These are phyloP conservation scores for Amanita pseudoporphyria DNA, from an alignment of 768 basidiomycete genomes.

Conservation along the genomic window DNA sequence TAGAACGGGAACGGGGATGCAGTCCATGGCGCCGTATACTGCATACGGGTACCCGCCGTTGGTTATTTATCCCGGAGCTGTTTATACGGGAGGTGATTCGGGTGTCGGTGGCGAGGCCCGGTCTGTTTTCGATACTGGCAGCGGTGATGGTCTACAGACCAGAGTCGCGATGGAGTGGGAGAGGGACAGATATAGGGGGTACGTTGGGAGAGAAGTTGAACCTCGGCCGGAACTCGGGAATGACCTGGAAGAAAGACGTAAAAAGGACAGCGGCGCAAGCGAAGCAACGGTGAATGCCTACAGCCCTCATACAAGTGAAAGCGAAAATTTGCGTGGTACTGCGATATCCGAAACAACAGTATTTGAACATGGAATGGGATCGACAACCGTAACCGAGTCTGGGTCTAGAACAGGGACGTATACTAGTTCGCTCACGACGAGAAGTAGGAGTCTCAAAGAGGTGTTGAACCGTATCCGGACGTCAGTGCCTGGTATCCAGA, in stretches of 20 bases:
- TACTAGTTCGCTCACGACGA: background rate
- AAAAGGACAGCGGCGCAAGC: background rate
- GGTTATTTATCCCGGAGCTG: constrained; percentile 9
- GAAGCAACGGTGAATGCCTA: background rate
- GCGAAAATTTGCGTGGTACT: background rate
- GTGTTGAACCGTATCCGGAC: constrained; percentile 1
- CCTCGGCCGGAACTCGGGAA: constrained; percentile 11
- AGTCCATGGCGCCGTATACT: background rate
- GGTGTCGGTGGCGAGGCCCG: constrained; percentile 4
- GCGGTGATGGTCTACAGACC: too few species aligned
- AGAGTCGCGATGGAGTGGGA: too few species aligned
- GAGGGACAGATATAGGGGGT: constrained; percentile 4
- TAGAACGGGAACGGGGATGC: background rate
- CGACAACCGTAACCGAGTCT: too few species aligned
- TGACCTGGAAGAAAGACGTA: constrained; percentile 9
- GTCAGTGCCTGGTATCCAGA: background rate
- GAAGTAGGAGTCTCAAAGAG: background rate
- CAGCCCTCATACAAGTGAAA: background rate
- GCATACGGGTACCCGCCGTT: background rate
- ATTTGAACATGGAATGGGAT: background rate
- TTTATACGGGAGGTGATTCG: constrained; percentile 11
- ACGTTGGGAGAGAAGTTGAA: constrained; percentile 6
- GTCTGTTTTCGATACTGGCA: too few species aligned
- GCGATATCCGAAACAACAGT: background rate
- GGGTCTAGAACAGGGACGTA: background rate